Evolutionary conservation across 371 early-diverging fungal species (phyloP).

Genomic region (Funneliformis caledonium): DNA sequence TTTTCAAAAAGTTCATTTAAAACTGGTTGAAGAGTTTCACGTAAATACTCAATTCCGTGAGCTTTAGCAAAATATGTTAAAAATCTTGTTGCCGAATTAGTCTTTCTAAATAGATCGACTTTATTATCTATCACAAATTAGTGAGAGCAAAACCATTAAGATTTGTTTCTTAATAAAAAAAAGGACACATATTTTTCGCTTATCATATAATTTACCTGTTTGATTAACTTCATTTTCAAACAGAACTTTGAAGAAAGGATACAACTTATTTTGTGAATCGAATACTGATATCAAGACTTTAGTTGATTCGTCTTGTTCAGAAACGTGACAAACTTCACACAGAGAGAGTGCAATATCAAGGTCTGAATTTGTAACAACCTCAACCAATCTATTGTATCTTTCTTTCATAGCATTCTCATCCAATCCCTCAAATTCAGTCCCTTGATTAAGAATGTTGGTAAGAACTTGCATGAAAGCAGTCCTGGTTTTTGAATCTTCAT

Average conservation of each 20-base stretch:
- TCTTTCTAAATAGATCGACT: conserved; percentile 86
- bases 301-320: conserved; percentile 88
- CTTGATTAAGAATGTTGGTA: conserved; percentile 87
- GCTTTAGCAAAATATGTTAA: conserved; percentile 81
- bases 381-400: conserved; percentile 76
- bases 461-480: conserved; percentile 92
- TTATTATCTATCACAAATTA: conserved; percentile 59
- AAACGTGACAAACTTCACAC: conserved; percentile 82
- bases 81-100: conserved; percentile 85
- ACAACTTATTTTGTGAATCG: conserved; percentile 71
- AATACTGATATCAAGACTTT: conserved; percentile 79
- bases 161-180: not conserved
- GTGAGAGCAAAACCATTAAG: not conserved
- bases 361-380: conserved; percentile 67
- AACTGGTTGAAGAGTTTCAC: conserved; percentile 76
- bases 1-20: conserved; percentile 55
- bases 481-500: conserved; percentile 88
- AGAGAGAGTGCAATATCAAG: conserved; percentile 79
- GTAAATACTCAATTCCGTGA: conserved; percentile 82
- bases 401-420: conserved; percentile 76
- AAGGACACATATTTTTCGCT: not conserved
- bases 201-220: conserved; percentile 55
- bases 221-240: conserved; percentile 82
- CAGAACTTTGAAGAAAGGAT: conserved; percentile 76
- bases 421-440: conserved; percentile 83